phyloP scores from a whole-genome alignment of 2,329 filamentous ascomycete species.

The Zasmidium angulare region DNA sequence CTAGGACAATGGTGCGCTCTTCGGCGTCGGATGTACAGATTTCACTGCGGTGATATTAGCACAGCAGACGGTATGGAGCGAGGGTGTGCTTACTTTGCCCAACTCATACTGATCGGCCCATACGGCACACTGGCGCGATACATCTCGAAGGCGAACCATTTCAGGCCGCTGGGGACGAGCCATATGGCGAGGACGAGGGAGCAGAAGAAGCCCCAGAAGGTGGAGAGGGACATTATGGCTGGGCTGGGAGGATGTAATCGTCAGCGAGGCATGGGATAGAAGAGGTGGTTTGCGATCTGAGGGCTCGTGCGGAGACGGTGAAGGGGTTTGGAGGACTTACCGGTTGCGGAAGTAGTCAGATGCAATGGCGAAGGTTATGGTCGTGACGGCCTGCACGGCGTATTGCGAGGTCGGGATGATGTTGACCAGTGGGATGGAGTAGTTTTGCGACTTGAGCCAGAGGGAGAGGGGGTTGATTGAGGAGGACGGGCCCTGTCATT shows the following conservation, averaged over 20 bases:
- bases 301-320: no score
- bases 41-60: conserved; percentile 35
- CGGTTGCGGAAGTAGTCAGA: conserved; percentile 23
- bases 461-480: conserved; percentile 25
- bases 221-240: conserved; percentile 23
- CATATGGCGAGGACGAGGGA: conserved; percentile 34
- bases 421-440: conserved; percentile 56
- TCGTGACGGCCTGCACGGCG: conserved; percentile 58
- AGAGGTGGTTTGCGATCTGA: no score
- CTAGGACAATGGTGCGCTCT: conserved; percentile 66
- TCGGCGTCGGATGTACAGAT: conserved; percentile 60
- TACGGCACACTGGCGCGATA: conserved; percentile 33
- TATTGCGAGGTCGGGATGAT: conserved; percentile 52
- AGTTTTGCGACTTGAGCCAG: conserved; percentile 41
- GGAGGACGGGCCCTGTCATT: conserved; percentile 20
- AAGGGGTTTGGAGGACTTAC: no score
- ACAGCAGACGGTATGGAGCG: neutral
- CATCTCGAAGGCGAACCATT: conserved; percentile 37
- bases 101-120: conserved; percentile 38
- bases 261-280: no score
- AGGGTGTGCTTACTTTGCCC: conserved; percentile 42
- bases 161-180: conserved; percentile 32
- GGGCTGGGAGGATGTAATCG: no score
- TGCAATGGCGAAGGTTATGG: conserved; percentile 56
- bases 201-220: conserved; percentile 23